Evolutionary conservation across 2,329 filamentous ascomycete species (phyloP).

Genomic region (Sclerotinia spermophila): DNA sequence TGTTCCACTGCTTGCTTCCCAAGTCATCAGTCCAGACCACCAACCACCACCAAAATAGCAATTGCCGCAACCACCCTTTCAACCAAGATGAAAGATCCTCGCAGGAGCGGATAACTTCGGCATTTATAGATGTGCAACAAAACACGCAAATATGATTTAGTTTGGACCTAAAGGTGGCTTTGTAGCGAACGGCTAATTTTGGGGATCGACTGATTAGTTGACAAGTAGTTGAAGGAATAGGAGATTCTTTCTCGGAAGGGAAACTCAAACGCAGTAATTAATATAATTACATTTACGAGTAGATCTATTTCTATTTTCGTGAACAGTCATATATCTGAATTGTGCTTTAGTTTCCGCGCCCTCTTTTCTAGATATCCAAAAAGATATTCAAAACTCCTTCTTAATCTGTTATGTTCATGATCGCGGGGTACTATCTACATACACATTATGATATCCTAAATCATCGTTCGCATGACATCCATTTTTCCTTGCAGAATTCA

Average conservation of each 20-base stretch:
- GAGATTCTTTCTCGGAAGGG: not conserved
- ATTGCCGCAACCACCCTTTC: not conserved
- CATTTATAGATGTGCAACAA: constrained; percentile 10
- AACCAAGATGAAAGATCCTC: not conserved
- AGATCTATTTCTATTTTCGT: not conserved
- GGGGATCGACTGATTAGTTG: not conserved
- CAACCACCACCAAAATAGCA: not conserved
- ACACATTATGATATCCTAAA: constrained; percentile 12
- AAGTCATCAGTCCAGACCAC: not conserved
- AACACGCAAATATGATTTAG: not conserved
- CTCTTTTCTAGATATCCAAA: not conserved
- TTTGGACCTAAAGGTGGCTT: not conserved
- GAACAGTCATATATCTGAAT: not conserved
- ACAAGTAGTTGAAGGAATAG: not conserved
- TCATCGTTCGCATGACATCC: not conserved
- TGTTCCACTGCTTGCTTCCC: not conserved
- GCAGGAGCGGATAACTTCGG: constrained; percentile 9
- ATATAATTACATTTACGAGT: not conserved
- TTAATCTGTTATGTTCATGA: not conserved
- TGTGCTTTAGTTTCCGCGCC: not conserved
- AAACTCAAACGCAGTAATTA: not conserved
- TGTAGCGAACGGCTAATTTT: not conserved
- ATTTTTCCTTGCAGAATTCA: not conserved
- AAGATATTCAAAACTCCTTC: not conserved
- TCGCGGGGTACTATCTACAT: not conserved